phyloP scores from a whole-genome alignment of 2,329 filamentous ascomycete genomes.

The Diaporthe sp. region DNA sequence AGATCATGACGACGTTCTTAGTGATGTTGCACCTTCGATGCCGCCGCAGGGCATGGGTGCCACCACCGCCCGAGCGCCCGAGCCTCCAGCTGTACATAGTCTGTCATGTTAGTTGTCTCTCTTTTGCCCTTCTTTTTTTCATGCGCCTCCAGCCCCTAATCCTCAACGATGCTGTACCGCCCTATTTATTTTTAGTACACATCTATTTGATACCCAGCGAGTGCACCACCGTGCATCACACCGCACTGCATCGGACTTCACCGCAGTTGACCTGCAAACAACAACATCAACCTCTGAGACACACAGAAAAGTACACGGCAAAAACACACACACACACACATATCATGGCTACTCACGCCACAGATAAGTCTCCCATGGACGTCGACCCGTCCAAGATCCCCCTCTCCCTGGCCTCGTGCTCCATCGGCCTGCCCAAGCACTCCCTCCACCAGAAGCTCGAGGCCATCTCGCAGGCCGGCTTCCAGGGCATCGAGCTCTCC shows the following conservation, averaged over 20 bases:
- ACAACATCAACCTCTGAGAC: not conserved
- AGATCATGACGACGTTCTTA: not conserved
- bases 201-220: not conserved
- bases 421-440: conserved; percentile 58
- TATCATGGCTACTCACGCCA: not conserved
- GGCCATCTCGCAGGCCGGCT: conserved; percentile 75
- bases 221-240: not conserved
- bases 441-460: conserved; percentile 72
- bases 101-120: no score
- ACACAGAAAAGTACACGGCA: not conserved
- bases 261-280: not conserved
- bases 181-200: not conserved
- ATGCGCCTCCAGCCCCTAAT: not conserved
- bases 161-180: not conserved
- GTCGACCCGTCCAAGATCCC: conserved; percentile 52
- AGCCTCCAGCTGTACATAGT: not conserved
- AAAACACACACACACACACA: not conserved
- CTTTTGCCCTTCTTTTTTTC: not conserved
- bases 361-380: conserved; percentile 2
- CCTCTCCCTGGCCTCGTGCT: conserved; percentile 69
- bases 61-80: not conserved
- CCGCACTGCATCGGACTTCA: not conserved
- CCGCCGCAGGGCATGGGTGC: no score
- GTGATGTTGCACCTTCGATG: not conserved
- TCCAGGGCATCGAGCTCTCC: conserved; percentile 79